A percentile compares a stretch with the other conserved stretches of the same genome.
phyloP scores from a whole-genome alignment of 2,329 filamentous ascomycete species.

The Alternaria ventricosa region DNA sequence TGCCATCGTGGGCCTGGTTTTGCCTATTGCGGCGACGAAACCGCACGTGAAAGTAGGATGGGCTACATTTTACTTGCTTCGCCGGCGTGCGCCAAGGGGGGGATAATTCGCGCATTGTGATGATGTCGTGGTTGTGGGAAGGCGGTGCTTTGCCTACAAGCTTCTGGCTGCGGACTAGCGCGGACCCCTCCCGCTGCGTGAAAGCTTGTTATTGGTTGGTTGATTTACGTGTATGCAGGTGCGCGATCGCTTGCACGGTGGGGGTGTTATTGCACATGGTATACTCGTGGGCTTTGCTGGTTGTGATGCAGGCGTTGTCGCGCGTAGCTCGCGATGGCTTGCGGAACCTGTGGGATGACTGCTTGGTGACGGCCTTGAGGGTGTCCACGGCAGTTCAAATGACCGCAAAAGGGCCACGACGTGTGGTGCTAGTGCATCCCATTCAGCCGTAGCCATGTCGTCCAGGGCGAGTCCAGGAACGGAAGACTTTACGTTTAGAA shows the following conservation, averaged over 20 bases:
- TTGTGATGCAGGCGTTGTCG: background rate
- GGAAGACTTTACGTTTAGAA: conserved; percentile 1
- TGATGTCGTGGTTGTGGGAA: background rate
- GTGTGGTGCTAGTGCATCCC: background rate
- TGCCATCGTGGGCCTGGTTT: background rate
- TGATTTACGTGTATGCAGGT: background rate
- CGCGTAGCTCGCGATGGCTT: background rate
- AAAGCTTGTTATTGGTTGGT: background rate
- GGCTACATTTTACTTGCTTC: background rate
- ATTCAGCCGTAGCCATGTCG: background rate
- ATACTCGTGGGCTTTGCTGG: background rate
- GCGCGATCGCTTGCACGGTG: background rate
- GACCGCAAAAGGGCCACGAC: background rate
- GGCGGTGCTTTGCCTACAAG: background rate
- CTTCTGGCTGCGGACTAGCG: background rate
- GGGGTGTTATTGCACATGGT: background rate
- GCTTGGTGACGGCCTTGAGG: background rate
- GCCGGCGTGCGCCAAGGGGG: background rate
- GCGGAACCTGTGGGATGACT: background rate
- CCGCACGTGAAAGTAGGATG: background rate
- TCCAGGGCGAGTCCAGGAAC: background rate
- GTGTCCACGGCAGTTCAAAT: background rate
- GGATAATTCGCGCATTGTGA: conserved; percentile 1
- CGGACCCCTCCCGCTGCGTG: background rate
- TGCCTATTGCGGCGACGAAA: background rate